Evolutionary conservation across 106 monocot species (phyloP), one percentile per base, ranked within the genome.

Genomic region (Platanthera guangdongensis): DNA sequence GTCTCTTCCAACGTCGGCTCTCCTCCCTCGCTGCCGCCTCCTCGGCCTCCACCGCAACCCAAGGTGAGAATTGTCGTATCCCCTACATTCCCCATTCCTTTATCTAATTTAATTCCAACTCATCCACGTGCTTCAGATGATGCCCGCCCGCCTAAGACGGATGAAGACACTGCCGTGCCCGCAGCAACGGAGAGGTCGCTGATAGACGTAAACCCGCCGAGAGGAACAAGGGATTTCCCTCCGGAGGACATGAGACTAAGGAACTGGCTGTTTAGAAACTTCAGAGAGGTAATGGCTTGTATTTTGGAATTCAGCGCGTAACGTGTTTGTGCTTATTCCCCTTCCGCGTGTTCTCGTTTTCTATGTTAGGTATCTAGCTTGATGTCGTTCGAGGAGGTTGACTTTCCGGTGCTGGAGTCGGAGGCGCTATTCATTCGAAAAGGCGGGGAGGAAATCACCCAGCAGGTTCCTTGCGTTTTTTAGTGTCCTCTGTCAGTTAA

Each of bases 371-470:
- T 99, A 7, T 92, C 97, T 9, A 69, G 92, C 73, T 39, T 92
- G 78, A 65, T 99, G 50, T 80, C 92, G 22, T 99, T 99, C 50
- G 99, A 99, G 74, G 99, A 99, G 82, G 94, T 99, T 3, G 99
- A 99, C 74, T 99, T 99, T 83, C 99, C 99, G 1, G 92, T 99
- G 3, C 99, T 99, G 8, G 99, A 99, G 71, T 94, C 94, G 0
- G 99, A 99, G 75, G 88, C 94, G 1, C 86, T 97, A 13, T 97
- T 94, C 82, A 88, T 94, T n/a, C 81, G 99, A 74, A 99, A 99
- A 81, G 95, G 92, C 22, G 99, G 99, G 45, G 99, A 99, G 80
- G 99, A 99, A 86, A 99, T 99, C 78, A 94, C 94, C 18, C 90
- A 94, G 74, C 99, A 99, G 89, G 97, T 86, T 39, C 54, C 5